A percentile compares a stretch with the other conserved stretches of the same genome.
These are phyloP conservation scores for Pleurotus giganteus DNA, from an alignment of 768 basidiomycete genomes.

Conservation along the genomic window DNA sequence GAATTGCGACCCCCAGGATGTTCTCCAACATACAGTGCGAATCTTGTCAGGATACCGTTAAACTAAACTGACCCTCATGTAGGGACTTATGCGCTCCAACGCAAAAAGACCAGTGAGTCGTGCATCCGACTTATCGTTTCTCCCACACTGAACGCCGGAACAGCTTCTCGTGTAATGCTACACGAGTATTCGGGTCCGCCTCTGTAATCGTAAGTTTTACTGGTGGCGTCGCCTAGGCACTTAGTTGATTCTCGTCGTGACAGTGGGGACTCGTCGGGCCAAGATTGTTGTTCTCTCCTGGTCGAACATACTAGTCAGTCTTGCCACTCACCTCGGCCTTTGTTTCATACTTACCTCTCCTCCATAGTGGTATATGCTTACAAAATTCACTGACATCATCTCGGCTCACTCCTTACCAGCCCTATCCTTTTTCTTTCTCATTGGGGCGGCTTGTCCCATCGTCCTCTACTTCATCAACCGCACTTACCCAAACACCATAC, in stretches of 20 bases:
- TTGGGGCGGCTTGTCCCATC: slow-evolving; percentile 66
- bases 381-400: not conserved
- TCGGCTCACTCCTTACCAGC: slow-evolving; percentile 25
- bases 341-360: not conserved
- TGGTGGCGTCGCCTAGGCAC: slow-evolving; percentile 4
- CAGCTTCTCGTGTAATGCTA: slow-evolving; percentile 51
- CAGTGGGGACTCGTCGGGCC: slow-evolving; percentile 73
- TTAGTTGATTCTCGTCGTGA: slow-evolving; percentile 14
- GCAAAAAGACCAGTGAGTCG: slow-evolving; percentile 41
- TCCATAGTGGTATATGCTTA: not conserved
- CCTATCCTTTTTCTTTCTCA: slow-evolving; percentile 68
- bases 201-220: slow-evolving; percentile 57
- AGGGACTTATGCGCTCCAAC: slow-evolving; percentile 45
- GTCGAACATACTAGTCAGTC: slow-evolving; percentile 58
- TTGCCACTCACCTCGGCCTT: not conserved
- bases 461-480: slow-evolving; percentile 61
- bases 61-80: not conserved
- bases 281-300: slow-evolving; percentile 48
- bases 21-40: slow-evolving; percentile 56
- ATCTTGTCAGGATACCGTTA: not conserved
- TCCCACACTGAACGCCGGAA: slow-evolving; percentile 2
- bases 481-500: slow-evolving; percentile 57
- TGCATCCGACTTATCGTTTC: not conserved
- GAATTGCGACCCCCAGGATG: slow-evolving; percentile 41
- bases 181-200: slow-evolving; percentile 49